Evolutionary conservation across 164 flowering plant genomes (phyloP).

Genomic region (Pachysandra terminalis): DNA sequence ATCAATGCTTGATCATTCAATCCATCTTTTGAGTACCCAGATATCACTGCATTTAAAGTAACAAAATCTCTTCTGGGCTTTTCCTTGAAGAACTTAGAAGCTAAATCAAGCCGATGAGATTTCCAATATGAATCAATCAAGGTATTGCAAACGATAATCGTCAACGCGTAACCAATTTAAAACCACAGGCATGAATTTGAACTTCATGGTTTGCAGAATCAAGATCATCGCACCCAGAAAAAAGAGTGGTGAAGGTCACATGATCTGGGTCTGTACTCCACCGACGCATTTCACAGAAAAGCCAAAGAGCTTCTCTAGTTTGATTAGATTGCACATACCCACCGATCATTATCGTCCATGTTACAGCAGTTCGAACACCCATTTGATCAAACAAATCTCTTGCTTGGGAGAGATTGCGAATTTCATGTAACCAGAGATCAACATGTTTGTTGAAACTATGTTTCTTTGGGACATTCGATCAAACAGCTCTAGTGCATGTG

Average conservation of each 20-base stretch:
- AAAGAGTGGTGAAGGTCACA: slow-evolving; percentile 56
- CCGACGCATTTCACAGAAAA: slow-evolving; percentile 53
- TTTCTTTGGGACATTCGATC: slow-evolving; percentile 68
- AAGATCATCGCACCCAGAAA: slow-evolving; percentile 44
- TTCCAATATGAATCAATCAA: slow-evolving; percentile 79
- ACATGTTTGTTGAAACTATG: slow-evolving; percentile 47
- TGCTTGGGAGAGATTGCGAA: slow-evolving; percentile 46
- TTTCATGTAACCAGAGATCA: slow-evolving; percentile 64
- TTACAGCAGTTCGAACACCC: slow-evolving; percentile 42
- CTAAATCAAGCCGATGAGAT: slow-evolving; percentile 33
- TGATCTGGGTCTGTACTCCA: slow-evolving; percentile 48
- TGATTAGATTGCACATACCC: slow-evolving; percentile 40
- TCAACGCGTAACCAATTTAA: slow-evolving; percentile 49
- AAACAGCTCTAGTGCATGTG: slow-evolving; percentile 56
- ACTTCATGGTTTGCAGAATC: slow-evolving; percentile 21
- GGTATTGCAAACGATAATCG: slow-evolving; percentile 48
- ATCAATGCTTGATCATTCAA: slow-evolving; percentile 39
- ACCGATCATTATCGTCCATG: slow-evolving; percentile 82
- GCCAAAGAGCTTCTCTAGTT: slow-evolving; percentile 41
- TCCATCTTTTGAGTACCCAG: slow-evolving; percentile 59
- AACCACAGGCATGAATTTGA: slow-evolving; percentile 60
- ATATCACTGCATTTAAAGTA: slow-evolving; percentile 60
- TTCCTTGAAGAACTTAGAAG: slow-evolving; percentile 38
- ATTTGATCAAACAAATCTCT: slow-evolving; percentile 45
- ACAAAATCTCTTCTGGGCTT: slow-evolving; percentile 58